Conservation (phyloP, 1,284 basidiomycete genomes). For the Schizophyllum amplum region DNA sequence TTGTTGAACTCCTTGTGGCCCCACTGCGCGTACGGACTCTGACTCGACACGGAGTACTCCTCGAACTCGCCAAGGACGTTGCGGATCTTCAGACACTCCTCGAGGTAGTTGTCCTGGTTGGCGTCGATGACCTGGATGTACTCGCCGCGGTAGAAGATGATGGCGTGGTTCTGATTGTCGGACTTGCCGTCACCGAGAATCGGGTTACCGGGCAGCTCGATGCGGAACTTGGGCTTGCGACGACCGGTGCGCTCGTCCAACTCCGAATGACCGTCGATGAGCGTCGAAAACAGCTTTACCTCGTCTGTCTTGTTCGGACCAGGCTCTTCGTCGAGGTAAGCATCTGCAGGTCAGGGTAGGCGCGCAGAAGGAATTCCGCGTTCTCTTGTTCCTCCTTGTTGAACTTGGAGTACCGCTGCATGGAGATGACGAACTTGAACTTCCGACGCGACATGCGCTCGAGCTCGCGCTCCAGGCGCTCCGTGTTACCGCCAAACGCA, state of each 20-base stretch:
- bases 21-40: slow-evolving; percentile 93
- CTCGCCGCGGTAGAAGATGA: slow-evolving; percentile 98
- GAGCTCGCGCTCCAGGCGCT: slow-evolving; percentile 91
- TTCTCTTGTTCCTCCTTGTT: slow-evolving; percentile 99
- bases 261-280: slow-evolving; percentile 98
- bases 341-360: slow-evolving; percentile 99
- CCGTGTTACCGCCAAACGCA: slow-evolving; percentile 94
- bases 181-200: slow-evolving; percentile 99
- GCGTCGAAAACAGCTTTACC: slow-evolving; percentile 84
- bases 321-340: slow-evolving; percentile 96
- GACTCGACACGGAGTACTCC: slow-evolving; percentile 84
- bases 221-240: slow-evolving; percentile 94
- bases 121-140: slow-evolving; percentile 99
- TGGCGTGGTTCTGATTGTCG: slow-evolving; percentile 99
- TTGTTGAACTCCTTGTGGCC: slow-evolving; percentile 88
- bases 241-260: slow-evolving; percentile 84
- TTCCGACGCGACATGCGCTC: slow-evolving; percentile 97
- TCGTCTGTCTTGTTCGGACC: slow-evolving; percentile 85
- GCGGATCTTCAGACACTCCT: slow-evolving; percentile 98
- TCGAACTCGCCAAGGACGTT: slow-evolving; percentile 98
- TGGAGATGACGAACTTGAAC: slow-evolving; percentile 98
- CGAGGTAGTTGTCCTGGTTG: slow-evolving; percentile 99
- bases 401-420: slow-evolving; percentile 99
- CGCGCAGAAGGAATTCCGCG: slow-evolving; percentile 94
- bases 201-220: slow-evolving; percentile 98